These are phyloP conservation scores for Volvariella surrecta DNA, from an alignment of 1,284 basidiomycete genomes.

Conservation along the genomic window DNA sequence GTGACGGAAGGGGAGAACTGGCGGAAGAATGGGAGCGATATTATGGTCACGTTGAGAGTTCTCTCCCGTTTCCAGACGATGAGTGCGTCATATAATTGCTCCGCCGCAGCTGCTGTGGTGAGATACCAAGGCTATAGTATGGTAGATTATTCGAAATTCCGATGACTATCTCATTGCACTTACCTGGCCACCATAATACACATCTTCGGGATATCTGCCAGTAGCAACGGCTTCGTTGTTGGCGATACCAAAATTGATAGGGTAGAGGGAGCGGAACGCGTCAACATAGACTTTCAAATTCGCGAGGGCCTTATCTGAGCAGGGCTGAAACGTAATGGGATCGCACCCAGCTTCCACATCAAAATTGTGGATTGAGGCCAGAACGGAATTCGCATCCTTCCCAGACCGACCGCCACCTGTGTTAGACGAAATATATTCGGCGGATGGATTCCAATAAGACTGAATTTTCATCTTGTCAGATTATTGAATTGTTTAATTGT, in stretches of 20 bases:
- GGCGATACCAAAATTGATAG: slow-evolving; percentile 37
- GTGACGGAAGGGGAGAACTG: slow-evolving; percentile 37
- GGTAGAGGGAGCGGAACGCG: slow-evolving; percentile 41
- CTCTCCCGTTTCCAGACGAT: slow-evolving; percentile 47
- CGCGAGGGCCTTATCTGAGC: slow-evolving; percentile 48
- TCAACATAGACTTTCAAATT: slow-evolving; percentile 44
- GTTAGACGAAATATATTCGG: slow-evolving; percentile 48
- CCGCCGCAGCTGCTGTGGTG: slow-evolving; percentile 56
- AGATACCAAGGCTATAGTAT: slow-evolving; percentile 57
- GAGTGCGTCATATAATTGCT: slow-evolving; percentile 61
- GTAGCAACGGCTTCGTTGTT: slow-evolving; percentile 36
- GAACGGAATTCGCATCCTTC: slow-evolving; percentile 50
- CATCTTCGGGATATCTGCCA: slow-evolving; percentile 50
- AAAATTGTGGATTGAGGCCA: slow-evolving; percentile 54
- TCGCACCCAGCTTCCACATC: slow-evolving; percentile 47
- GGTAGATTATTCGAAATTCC: background rate
- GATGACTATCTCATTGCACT: slow-evolving; percentile 10
- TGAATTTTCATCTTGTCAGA: slow-evolving; percentile 1
- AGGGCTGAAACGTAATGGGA: slow-evolving; percentile 48
- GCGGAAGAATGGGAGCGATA: slow-evolving; percentile 57
- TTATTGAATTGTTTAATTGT: background rate
- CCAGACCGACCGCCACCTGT: slow-evolving; percentile 50
- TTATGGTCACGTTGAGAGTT: slow-evolving; percentile 40
- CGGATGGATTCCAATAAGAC: slow-evolving; percentile 43
- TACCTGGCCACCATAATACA: slow-evolving; percentile 45